Percentiles rank a stretch among this genome's conserved stretches.
Evolutionary conservation across 768 basidiomycete species (phyloP).

Genomic region (Infundibulicybe gibba): DNA sequence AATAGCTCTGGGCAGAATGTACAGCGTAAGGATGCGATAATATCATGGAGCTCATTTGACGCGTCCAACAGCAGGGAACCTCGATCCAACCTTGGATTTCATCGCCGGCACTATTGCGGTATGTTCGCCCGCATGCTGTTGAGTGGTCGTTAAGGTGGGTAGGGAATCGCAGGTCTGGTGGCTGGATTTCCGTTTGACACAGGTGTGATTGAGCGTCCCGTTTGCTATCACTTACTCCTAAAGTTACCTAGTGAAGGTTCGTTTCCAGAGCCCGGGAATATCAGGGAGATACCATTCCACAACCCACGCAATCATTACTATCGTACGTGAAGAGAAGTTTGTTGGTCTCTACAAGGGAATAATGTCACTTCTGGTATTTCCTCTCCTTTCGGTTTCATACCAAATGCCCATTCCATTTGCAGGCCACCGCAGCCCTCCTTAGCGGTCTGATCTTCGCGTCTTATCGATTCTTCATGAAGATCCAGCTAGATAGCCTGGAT

Average conservation of each 20-base stretch:
- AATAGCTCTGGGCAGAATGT: too few species aligned
- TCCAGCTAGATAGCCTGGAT: conserved; percentile 60
- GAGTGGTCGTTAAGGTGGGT: neutral
- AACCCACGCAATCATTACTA: conserved; percentile 58
- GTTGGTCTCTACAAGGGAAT: conserved; percentile 74
- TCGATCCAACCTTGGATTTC: conserved; percentile 73
- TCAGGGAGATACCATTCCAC: conserved; percentile 59
- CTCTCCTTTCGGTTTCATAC: neutral
- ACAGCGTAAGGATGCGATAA: too few species aligned
- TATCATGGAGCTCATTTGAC: too few species aligned
- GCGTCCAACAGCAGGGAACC: conserved; percentile 16
- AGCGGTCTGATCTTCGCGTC: conserved; percentile 87
- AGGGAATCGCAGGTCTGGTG: conserved; percentile 64
- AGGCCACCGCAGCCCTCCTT: conserved; percentile 71
- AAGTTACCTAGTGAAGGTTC: conserved; percentile 62
- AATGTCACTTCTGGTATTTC: conserved; percentile 69
- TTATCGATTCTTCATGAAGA: conserved; percentile 74
- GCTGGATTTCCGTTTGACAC: conserved; percentile 82
- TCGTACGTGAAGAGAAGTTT: conserved; percentile 67
- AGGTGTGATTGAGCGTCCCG: conserved; percentile 23
- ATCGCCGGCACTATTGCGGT: conserved; percentile 70
- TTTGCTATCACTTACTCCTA: too few species aligned
- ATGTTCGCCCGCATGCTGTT: conserved; percentile 1
- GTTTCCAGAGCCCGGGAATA: conserved; percentile 68
- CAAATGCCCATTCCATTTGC: neutral